Evolutionary conservation across 2,329 filamentous ascomycete species (phyloP).

Genomic region (Myriosclerotinia curreyana): DNA sequence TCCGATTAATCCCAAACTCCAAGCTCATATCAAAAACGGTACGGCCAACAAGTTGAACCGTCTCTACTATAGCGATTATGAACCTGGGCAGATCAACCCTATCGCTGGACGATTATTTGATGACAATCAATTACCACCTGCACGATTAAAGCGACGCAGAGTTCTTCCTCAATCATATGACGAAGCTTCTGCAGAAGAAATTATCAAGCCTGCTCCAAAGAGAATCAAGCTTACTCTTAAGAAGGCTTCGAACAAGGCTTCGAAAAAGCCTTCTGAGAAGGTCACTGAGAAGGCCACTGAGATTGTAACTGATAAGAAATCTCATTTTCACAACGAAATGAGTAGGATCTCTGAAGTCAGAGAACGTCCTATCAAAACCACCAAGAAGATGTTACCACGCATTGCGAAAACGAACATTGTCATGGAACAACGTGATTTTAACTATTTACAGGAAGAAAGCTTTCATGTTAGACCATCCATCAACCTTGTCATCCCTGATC

Average conservation of each 20-base stretch:
- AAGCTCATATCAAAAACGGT: constrained; percentile 29
- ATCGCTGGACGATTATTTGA: constrained; percentile 28
- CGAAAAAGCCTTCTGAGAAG: neutral
- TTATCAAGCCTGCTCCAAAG: constrained; percentile 10
- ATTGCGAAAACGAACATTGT: constrained; percentile 3
- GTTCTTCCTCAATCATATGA: constrained; percentile 3
- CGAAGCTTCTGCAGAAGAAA: neutral
- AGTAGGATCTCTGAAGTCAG: constrained; percentile 16
- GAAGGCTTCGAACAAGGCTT: neutral
- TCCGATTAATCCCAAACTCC: constrained; percentile 31
- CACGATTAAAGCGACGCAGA: constrained; percentile 11
- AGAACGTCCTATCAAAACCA: constrained; percentile 10
- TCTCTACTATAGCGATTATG: constrained; percentile 28
- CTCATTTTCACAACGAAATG: neutral
- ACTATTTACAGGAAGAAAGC: constrained; percentile 68
- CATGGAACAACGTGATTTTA: constrained; percentile 15
- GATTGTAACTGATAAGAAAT: neutral
- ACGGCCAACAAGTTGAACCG: constrained; percentile 24
- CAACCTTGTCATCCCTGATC: constrained; percentile 81
- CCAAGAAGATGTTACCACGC: constrained; percentile 14
- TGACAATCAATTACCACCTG: constrained; percentile 2
- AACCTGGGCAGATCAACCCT: constrained; percentile 26
- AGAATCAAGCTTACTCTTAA: neutral
- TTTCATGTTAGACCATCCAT: constrained; percentile 84
- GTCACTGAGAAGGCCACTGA: neutral